These are phyloP conservation scores for Pichia sp. DNA, from an alignment of 1,139 yeast genomes.

Conservation along the genomic window DNA sequence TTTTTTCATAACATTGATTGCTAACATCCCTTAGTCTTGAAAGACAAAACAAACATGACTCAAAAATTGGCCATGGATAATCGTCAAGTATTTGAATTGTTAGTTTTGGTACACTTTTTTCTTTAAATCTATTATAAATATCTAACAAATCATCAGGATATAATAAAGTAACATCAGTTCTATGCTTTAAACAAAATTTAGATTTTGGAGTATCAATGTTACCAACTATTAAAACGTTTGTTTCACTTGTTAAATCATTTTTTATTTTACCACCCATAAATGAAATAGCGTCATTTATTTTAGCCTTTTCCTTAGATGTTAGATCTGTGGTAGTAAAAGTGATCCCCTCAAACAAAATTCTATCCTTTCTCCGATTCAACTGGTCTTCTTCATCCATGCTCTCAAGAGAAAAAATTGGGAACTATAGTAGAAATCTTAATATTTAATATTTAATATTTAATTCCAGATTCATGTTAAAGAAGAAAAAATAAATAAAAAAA, in stretches of 20 bases:
- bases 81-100: conserved; percentile 19
- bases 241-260: conserved; percentile 61
- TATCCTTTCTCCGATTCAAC: not conserved
- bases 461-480: not conserved
- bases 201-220: conserved; percentile 62
- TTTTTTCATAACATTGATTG: conserved; percentile 23
- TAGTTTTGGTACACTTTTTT: conserved; percentile 26
- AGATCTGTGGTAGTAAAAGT: conserved; percentile 15
- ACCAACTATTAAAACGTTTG: conserved; percentile 63
- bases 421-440: too few relatives aligned
- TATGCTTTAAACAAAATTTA: conserved; percentile 49
- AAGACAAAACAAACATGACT: conserved; percentile 26
- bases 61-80: conserved; percentile 21
- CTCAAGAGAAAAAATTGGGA: not conserved
- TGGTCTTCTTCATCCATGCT: not conserved
- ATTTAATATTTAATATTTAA: not conserved
- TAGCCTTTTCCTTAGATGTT: conserved; percentile 21
- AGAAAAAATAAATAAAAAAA: not conserved
- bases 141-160: conserved; percentile 40
- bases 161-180: conserved; percentile 57
- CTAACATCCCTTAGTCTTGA: conserved; percentile 22
- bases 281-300: conserved; percentile 35
- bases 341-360: conserved; percentile 11
- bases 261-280: conserved; percentile 60
- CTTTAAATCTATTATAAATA: conserved; percentile 30